These are phyloP conservation scores for Favolaschia claudopus DNA, from an alignment of 768 basidiomycete species.

Conservation along the genomic window DNA sequence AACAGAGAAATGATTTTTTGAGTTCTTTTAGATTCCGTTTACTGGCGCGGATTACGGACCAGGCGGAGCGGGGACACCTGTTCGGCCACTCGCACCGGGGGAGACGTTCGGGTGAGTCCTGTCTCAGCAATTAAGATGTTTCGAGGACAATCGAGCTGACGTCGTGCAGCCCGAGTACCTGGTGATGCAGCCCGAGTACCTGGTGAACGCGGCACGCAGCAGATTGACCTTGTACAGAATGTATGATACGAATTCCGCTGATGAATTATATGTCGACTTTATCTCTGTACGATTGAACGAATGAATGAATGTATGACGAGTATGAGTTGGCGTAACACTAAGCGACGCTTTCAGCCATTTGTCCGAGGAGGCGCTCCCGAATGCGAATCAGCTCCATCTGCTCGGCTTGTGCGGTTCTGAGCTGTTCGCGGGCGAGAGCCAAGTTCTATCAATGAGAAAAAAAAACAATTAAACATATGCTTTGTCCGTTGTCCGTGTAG, in stretches of 20 bases:
- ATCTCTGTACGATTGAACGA: too few relatives aligned
- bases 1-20: not conserved
- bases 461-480: too few relatives aligned
- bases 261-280: too few relatives aligned
- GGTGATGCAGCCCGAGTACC: too few relatives aligned
- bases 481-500: too few relatives aligned
- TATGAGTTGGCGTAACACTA: too few relatives aligned
- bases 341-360: conserved; percentile 53
- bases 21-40: conserved; percentile 26
- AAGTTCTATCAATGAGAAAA: conserved; percentile 46
- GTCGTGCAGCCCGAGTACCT: conserved; percentile 5
- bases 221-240: too few relatives aligned
- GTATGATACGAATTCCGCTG: too few relatives aligned
- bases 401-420: conserved; percentile 48
- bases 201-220: too few relatives aligned
- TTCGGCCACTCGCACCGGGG: conserved; percentile 36
- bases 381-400: conserved; percentile 56
- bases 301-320: too few relatives aligned
- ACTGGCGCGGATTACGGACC: conserved; percentile 29
- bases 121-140: too few relatives aligned
- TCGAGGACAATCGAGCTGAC: not conserved
- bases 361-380: conserved; percentile 53
- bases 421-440: conserved; percentile 52
- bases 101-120: conserved; percentile 40
- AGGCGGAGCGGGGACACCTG: conserved; percentile 34